Conservation (phyloP, 345 rosid genomes). For the Camelina hispida region DNA sequence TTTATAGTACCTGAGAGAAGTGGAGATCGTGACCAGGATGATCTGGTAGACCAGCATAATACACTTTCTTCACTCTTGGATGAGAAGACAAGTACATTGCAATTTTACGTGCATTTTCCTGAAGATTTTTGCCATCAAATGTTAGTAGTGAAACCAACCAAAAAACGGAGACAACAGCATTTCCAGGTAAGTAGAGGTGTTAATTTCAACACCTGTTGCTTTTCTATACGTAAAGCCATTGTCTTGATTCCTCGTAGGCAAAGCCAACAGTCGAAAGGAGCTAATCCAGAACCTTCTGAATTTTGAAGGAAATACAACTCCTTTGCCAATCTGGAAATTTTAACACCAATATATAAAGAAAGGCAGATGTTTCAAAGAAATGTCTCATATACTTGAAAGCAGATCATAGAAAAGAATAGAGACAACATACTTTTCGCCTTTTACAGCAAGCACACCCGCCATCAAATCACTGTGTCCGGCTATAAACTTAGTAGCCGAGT, state of each 20-base stretch:
- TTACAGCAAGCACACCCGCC: constrained; percentile 98
- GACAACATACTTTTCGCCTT: constrained; percentile 75
- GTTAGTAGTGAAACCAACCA: constrained; percentile 7
- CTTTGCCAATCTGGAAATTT: constrained; percentile 68
- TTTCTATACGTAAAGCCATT: constrained; percentile 90
- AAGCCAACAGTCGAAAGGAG: constrained; percentile 98
- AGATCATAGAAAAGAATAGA: constrained; percentile 1
- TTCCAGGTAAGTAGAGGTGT: background rate
- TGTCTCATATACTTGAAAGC: background rate
- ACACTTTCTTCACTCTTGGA: constrained; percentile 83
- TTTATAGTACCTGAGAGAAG: constrained; percentile 74
- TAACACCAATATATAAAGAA: background rate
- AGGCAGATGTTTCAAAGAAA: background rate
- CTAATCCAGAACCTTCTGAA: constrained; percentile 93
- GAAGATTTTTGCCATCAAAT: constrained; percentile 23
- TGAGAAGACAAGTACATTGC: constrained; percentile 83
- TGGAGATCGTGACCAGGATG: constrained; percentile 90
- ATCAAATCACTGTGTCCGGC: constrained; percentile 95
- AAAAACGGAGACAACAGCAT: background rate
- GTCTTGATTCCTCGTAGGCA: constrained; percentile 94
- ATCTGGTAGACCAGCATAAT: constrained; percentile 82
- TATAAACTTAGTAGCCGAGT: constrained; percentile 92
- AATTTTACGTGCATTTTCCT: constrained; percentile 91
- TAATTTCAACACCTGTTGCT: constrained; percentile 74
- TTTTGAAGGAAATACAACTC: constrained; percentile 90